These are phyloP conservation scores for Phytophthora ramorum DNA, from an alignment of 352 stramenopile species.

Conservation along the genomic window DNA sequence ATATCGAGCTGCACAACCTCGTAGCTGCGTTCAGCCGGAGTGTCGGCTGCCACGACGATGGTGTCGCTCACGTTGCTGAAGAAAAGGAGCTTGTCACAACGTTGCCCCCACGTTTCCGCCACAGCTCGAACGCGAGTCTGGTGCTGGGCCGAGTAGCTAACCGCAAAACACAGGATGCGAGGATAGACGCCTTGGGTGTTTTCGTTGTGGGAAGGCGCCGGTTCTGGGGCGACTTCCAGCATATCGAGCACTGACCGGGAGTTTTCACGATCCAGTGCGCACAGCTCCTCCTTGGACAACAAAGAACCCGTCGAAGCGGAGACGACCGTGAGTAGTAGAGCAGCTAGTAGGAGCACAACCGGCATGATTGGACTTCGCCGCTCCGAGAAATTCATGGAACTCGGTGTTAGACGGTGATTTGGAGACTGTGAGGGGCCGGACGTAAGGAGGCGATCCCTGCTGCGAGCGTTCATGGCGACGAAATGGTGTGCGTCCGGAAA, in stretches of 20 bases:
- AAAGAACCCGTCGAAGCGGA: neutral
- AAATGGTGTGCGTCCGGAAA: too few species aligned
- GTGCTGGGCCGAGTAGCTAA: slow-evolving; percentile 75
- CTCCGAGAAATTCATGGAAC: neutral
- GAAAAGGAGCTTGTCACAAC: slow-evolving; percentile 78
- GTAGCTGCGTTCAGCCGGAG: slow-evolving; percentile 29
- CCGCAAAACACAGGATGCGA: slow-evolving; percentile 75
- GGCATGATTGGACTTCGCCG: neutral
- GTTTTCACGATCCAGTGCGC: slow-evolving; percentile 44
- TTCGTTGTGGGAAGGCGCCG: slow-evolving; percentile 6
- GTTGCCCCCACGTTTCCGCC: slow-evolving; percentile 80
- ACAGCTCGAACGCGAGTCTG: slow-evolving; percentile 59
- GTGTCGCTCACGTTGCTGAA: slow-evolving; percentile 78
- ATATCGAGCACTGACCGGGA: slow-evolving; percentile 47
- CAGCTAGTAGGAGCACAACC: neutral
- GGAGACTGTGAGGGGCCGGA: too few species aligned
- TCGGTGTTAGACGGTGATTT: too few species aligned
- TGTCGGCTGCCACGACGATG: slow-evolving; percentile 46
- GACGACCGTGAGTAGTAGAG: neutral
- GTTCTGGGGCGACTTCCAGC: slow-evolving; percentile 48
- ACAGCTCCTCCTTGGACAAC: slow-evolving; percentile 52
- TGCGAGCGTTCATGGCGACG: too few species aligned
- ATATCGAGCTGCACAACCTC: slow-evolving; percentile 71
- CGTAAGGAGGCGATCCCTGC: too few species aligned
- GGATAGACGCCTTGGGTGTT: slow-evolving; percentile 37